phyloP scores from a whole-genome alignment of 164 flowering plant species.

The Liquidambar formosana region DNA sequence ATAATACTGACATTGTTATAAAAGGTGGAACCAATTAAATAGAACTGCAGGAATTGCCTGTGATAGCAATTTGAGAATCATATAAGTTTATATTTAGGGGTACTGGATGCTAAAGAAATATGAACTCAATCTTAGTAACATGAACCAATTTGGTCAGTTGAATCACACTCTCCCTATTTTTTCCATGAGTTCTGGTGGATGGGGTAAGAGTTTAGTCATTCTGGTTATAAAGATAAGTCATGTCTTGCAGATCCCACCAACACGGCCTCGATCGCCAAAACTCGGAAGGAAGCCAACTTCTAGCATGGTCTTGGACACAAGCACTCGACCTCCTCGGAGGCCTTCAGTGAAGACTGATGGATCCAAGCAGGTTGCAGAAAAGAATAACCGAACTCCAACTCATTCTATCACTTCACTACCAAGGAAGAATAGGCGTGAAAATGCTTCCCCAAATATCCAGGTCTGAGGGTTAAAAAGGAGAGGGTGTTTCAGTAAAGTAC shows the following conservation, averaged over 20 bases:
- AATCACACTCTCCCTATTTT: no score
- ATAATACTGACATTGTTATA: no score
- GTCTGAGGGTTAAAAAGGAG: constrained; percentile 16
- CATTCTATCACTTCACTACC: constrained; percentile 23
- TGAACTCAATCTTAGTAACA: no score
- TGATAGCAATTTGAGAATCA: no score
- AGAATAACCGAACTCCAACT: constrained; percentile 25
- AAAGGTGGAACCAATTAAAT: no score
- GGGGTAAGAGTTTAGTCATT: neutral
- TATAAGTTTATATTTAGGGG: no score
- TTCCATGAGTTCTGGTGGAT: no score
- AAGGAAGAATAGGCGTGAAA: constrained; percentile 44
- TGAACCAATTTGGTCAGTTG: no score
- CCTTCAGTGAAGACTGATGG: constrained; percentile 29
- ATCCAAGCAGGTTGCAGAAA: constrained; percentile 25
- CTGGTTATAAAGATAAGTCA: neutral
- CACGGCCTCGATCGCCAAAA: constrained; percentile 48
- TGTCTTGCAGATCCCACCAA: constrained; percentile 43
- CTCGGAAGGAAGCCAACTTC: constrained; percentile 39
- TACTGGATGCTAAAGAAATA: no score
- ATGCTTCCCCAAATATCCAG: constrained; percentile 74
- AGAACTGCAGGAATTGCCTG: no score
- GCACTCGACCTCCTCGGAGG: constrained; percentile 38
- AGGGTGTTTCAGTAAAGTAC: neutral
- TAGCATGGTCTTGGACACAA: constrained; percentile 21